Evolutionary conservation across 495 filamentous ascomycete species (phyloP), one percentile per base, ranked within the genome.

Genomic region (Talaromyces liani): DNA sequence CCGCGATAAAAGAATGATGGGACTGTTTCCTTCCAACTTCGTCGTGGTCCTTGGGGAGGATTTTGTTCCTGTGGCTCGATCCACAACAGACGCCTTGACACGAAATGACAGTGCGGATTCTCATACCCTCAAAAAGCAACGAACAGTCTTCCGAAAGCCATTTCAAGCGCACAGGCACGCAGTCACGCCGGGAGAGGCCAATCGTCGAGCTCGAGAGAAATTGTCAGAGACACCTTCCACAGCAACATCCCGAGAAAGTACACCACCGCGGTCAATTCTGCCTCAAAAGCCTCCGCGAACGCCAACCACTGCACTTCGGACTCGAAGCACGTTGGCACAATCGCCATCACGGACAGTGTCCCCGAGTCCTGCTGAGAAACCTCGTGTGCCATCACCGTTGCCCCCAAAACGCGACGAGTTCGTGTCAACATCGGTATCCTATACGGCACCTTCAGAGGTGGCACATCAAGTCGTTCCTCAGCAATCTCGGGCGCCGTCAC

Each of bases 1-100:
- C 66, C 84, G 95, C 63, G 94, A 98, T 72, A 86, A 87, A 71
- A 84, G 91, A 64, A 92, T 92, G 67, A 85, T 96, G 66, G 94
- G 94, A 54, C 75, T 94, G 22, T 98, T 98, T 69, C 94, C 94
- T 2, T 97, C 93, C 51, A 98, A 98, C 73, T 98, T 97, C 72
- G 94, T 98, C 65, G 86, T 95, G 69, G 85, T 98, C 4, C 80
- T 98, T 47, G 87, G 90, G 55, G 89, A 95, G 59, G 82, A 83
- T 70, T 96, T 96, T 72, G 86, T 88, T 33, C 91, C 92, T 22
- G 81, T 88, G 41, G 94, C 82, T 65, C 84, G 91, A 65, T 84
- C 87, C 61, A 82, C 83, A n/a, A 95, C 91, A 68, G 63, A 72
- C 1, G 69, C 69, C 27, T 68, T 69, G 33, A 75, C 75, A 24